Conservation (phyloP, 208 protist species). For the Angomonas ambiguus region DNA sequence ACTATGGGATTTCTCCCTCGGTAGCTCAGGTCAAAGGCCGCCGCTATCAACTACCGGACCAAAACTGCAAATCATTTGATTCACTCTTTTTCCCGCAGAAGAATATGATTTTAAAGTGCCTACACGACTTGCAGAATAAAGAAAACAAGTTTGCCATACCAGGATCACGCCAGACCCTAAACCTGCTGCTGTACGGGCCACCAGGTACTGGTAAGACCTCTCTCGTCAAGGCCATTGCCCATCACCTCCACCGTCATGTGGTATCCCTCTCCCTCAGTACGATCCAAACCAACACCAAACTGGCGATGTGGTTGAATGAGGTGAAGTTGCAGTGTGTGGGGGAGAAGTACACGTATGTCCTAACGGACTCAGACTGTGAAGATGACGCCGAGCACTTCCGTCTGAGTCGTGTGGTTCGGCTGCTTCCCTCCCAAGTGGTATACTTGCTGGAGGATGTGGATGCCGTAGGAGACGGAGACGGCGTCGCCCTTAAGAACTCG, state of each 20-base stretch:
- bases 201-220: slow-evolving; percentile 94
- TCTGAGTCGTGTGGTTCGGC: neutral
- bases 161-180: slow-evolving; percentile 59
- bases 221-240: slow-evolving; percentile 82
- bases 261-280: slow-evolving; percentile 62
- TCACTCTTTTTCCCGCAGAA: slow-evolving; percentile 86
- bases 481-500: slow-evolving; percentile 4
- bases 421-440: slow-evolving; percentile 48
- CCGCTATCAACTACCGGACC: slow-evolving; percentile 6
- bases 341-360: slow-evolving; percentile 12
- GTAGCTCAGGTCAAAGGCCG: slow-evolving; percentile 1
- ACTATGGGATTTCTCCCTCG: neutral
- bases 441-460: slow-evolving; percentile 88
- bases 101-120: slow-evolving; percentile 40
- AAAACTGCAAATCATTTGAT: slow-evolving; percentile 48
- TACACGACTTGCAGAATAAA: slow-evolving; percentile 63
- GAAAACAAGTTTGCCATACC: slow-evolving; percentile 64
- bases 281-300: slow-evolving; percentile 60
- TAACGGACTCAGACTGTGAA: slow-evolving; percentile 8
- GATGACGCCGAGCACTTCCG: neutral
- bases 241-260: slow-evolving; percentile 60
- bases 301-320: slow-evolving; percentile 54
- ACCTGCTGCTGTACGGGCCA: slow-evolving; percentile 84
- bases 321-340: slow-evolving; percentile 21
- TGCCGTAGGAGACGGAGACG: slow-evolving; percentile 21